Base-by-base conservation (phyloP, 2,329 filamentous ascomycete genomes). In the Penicillium crustosum region DNA sequence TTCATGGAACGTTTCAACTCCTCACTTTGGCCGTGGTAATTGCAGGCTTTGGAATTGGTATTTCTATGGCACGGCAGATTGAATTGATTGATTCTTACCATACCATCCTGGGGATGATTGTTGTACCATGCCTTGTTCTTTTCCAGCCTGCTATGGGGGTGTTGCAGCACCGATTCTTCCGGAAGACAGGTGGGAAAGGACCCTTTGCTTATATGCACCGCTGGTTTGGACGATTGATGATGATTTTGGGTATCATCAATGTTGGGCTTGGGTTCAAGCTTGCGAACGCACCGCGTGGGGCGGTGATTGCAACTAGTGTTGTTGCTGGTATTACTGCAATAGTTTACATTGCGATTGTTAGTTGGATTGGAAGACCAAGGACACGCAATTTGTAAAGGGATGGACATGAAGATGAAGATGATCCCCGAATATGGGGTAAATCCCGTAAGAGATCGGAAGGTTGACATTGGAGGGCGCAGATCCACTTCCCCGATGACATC, bases 231-330 rank as follows among this genome's bases (percentile, higher is more conserved):
- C 76, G 83, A 5, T 62, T 74, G 29, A 73, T 79, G 23, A 78
- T 86, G 13, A 73, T 78, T 0, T 70, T 85, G 0, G 83, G 81
- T 3, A 81, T 84, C 55, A 75, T 85, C 67, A 85, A 85, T 64
- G 83, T 81, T n/a, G 83, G 82, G 0, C 68, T 85, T 1, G 83
- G 83, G 0, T 76, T 85, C 38, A 70, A 73, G 57, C 70, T 83
- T 19, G 78, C 80, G 3, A 73, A 77, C 23, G 68, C 67, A 17
- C 68, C 67, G 4, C 61, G 55, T 1, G 67, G 67, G 15, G 73
- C 71, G 0, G 70, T 77, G 7, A 81, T 83, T 60, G 81, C 75
- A 0, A 84, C 84, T 61, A 73, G 74, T 3, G 78, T 83, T 8
- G 69, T 82, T 49, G 80, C 81, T 35, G 82, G 73, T 2, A 52